Evolutionary conservation across 441 rosid genomes (phyloP), one percentile per base, ranked within the genome.

Genomic region (Arabidopsis hybrid): DNA sequence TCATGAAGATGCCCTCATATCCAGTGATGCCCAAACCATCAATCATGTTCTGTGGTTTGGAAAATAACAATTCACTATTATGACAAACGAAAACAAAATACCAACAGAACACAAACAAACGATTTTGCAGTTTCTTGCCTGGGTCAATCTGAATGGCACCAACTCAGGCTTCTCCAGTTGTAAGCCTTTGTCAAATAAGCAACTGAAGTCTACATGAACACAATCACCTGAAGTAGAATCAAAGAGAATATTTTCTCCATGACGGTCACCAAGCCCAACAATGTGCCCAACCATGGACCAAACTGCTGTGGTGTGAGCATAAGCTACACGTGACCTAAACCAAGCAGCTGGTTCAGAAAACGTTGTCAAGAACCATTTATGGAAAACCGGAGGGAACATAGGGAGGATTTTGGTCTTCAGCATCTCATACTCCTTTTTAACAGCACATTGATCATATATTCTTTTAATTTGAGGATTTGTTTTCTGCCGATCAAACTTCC

Each of bases 281-380:
- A 93, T 89, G 80, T 93, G 99, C 69, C 99, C 99, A 79, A 93
- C 98, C 98, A 96, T 93, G 71, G 99, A 96, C 98, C 99, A 96
- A 73, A 96, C 98, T 16, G 99, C 97, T 77, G 96, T 86, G 55
- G 99, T 96, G 81, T 93, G 99, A 61, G 99, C 98, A 85, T 87
- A 96, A 69, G 97, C 95, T 74, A 92, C 87, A 59, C 97, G 93
- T 65, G 98, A 96, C 83, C 99, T 87, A 81, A 93, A 96, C 99
- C 99, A 96, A 73, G 99, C 98, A 78, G 98, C 98, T 16, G 98
- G 97, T 87, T 96, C 99, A 51, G 99, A 93, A 85, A 96, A 96
- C 38, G 96, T 96, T 73, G 90, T 87, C 85, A 96, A 76, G 80
- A 93, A 93, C 99, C 99, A 96, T 79, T 83, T 92, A 80, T 93